These are phyloP conservation scores for Penicillium freii DNA, from an alignment of 2,329 filamentous ascomycete genomes.

Conservation along the genomic window DNA sequence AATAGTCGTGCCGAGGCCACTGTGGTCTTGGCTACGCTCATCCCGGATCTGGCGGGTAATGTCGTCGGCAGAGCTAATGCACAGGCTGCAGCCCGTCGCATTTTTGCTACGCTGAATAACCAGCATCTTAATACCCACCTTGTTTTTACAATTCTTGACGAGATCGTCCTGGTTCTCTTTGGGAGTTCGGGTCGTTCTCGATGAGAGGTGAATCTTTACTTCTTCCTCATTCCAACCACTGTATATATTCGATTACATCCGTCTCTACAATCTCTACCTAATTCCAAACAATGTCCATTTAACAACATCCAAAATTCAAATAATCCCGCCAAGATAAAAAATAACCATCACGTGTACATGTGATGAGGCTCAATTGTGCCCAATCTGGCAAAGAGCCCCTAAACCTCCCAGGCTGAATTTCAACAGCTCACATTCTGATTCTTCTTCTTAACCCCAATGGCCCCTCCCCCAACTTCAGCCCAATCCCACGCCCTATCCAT, in stretches of 20 bases:
- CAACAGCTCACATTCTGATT: background rate
- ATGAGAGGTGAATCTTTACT: background rate
- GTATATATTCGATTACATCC: constrained; percentile 3
- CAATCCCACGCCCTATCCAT: background rate
- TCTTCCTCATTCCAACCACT: background rate
- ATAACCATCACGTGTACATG: background rate
- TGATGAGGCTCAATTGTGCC: background rate
- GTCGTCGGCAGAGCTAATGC: constrained; percentile 93
- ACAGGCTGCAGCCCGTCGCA: constrained; percentile 79
- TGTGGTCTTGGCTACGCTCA: constrained; percentile 80
- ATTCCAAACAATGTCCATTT: background rate
- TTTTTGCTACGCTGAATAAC: constrained; percentile 92
- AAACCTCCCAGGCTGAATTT: background rate
- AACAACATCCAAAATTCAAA: background rate
- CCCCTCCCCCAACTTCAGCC: background rate
- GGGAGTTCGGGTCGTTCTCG: constrained; percentile 28
- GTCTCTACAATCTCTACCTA: background rate
- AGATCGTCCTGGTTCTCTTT: constrained; percentile 66
- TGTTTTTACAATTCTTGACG: constrained; percentile 69
- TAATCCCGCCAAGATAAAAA: background rate
- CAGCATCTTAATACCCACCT: constrained; percentile 75
- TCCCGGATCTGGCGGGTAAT: constrained; percentile 87
- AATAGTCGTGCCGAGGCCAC: constrained; percentile 83
- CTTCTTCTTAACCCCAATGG: background rate
- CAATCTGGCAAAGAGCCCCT: background rate